Percentiles rank a stretch among this genome's conserved stretches.
These are phyloP conservation scores for Mariannaea elegans DNA, from an alignment of 2,329 filamentous ascomycete species.

Conservation along the genomic window DNA sequence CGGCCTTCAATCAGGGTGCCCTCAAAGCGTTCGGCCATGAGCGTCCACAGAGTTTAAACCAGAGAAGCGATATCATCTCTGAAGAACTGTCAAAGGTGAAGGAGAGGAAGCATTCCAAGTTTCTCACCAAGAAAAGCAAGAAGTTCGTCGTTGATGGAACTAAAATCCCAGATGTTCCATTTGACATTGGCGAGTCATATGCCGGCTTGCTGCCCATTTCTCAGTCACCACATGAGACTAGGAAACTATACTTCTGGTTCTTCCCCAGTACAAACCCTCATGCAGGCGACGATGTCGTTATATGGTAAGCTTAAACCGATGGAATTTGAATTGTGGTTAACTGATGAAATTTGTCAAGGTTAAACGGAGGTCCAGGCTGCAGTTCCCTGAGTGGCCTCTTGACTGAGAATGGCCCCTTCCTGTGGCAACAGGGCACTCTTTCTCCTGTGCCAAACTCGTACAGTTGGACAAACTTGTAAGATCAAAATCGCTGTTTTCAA, in stretches of 20 bases:
- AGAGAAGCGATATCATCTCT: slow-evolving; percentile 16
- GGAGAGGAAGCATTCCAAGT: slow-evolving; percentile 28
- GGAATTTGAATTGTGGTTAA: neutral
- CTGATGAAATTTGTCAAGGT: slow-evolving; percentile 67
- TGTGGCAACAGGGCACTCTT: slow-evolving; percentile 75
- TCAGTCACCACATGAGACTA: slow-evolving; percentile 55
- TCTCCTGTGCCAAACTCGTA: slow-evolving; percentile 72
- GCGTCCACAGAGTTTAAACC: slow-evolving; percentile 19
- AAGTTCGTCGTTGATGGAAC: slow-evolving; percentile 71
- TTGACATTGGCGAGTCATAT: slow-evolving; percentile 73
- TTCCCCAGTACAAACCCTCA: slow-evolving; percentile 64
- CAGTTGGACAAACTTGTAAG: slow-evolving; percentile 73
- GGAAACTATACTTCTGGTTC: slow-evolving; percentile 73
- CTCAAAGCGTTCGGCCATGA: slow-evolving; percentile 31
- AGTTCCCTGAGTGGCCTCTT: slow-evolving; percentile 55
- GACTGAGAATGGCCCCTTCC: slow-evolving; percentile 80
- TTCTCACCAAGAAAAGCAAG: slow-evolving; percentile 32
- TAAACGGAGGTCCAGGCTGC: slow-evolving; percentile 41
- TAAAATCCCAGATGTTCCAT: slow-evolving; percentile 72
- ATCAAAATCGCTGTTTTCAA: fast-evolving
- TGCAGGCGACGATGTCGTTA: slow-evolving; percentile 66
- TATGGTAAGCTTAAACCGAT: slow-evolving; percentile 54
- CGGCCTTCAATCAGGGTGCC: slow-evolving; percentile 35
- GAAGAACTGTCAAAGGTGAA: slow-evolving; percentile 11
- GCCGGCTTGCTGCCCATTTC: slow-evolving; percentile 70